Conservation (phyloP, 805 yeast genomes). For the Saccharomycopsis fermentans region DNA sequence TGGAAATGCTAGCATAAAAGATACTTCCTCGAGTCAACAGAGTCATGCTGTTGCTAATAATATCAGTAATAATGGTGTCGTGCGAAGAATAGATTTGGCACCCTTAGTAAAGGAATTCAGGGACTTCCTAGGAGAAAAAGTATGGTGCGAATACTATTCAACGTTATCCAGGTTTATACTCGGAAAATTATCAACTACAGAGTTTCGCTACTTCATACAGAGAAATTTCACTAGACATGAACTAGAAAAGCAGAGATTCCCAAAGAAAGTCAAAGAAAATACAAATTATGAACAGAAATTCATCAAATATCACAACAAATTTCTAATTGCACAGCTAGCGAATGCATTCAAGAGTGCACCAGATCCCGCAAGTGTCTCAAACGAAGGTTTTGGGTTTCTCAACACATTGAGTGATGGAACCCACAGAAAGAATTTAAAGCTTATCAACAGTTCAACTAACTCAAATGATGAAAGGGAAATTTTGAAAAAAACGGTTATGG, state of each 20-base stretch:
- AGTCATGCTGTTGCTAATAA: neutral
- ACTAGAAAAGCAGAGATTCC: neutral
- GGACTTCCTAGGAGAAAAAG: conserved; percentile 52
- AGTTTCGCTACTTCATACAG: conserved; percentile 31
- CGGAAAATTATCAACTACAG: conserved; percentile 71
- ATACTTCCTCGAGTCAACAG: neutral
- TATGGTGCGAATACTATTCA: conserved; percentile 81
- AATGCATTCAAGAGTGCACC: conserved; percentile 75
- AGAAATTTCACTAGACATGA: conserved; percentile 6
- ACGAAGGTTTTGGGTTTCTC: conserved; percentile 37
- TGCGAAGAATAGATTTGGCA: conserved; percentile 47
- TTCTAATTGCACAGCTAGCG: conserved; percentile 71
- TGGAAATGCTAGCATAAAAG: neutral
- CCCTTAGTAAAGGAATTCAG: conserved; percentile 64
- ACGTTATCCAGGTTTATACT: conserved; percentile 64
- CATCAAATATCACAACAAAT: conserved; percentile 67
- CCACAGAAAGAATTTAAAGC: conserved; percentile 36
- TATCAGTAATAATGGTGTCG: neutral
- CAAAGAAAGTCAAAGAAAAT: neutral
- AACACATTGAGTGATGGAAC: conserved; percentile 36
- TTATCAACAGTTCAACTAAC: conserved; percentile 24
- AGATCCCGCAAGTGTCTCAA: conserved; percentile 1
- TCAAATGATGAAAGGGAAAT: conserved; percentile 52
- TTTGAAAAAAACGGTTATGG: conserved; percentile 77
- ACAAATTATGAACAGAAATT: conserved; percentile 28